Base-by-base conservation (phyloP, 192 early-diverging fungal species). In the Coemansia sp. region DNA sequence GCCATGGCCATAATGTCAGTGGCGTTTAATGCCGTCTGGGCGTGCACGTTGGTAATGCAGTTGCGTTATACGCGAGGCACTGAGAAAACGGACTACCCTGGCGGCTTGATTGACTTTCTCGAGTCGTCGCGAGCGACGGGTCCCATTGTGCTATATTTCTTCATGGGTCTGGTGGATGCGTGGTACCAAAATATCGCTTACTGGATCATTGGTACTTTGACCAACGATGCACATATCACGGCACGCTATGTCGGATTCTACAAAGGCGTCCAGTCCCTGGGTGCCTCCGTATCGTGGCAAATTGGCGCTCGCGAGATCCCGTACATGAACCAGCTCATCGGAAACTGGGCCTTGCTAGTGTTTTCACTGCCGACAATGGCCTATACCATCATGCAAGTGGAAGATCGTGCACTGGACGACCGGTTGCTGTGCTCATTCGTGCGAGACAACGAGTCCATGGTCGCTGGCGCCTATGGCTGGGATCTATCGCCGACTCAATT, bases 121-220 rank as follows among this genome's bases (percentile, higher is more conserved):
- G 73, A 81, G 13, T 48, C 64, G 7, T 16, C 75, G 7, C 44
- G 85, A 4, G 89, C 91, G 54, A 85, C 84, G 9, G 87, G 84
- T 16, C 85, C 88, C 0, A 70, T 89, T 13, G 53, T 88, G 41
- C 62, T 91, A 14, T 95, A 93, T 65, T 84, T 90, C 63, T 84
- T 87, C 63, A 93, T 89, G 73, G 93, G 93, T 36, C 67, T 92
- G 35, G 85, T 83, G 48, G 93, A 95, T 68, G 85, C 93, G 34
- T 91, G 92, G 72, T 93, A 89, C 82, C 93, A 95, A 69, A 87
- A 83, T 64, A 88, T 85, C 19, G 76, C 83, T 0, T 94, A 95
- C 87, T 95, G 92, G 92, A 67, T 95, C 10, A 88, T 95, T 68
- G 93, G 93, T 34, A 87, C 93, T 10, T 81, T 93, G 68, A 91